These are phyloP conservation scores for Daldinia caldariorum DNA, from an alignment of 495 filamentous ascomycete genomes.

Conservation along the genomic window DNA sequence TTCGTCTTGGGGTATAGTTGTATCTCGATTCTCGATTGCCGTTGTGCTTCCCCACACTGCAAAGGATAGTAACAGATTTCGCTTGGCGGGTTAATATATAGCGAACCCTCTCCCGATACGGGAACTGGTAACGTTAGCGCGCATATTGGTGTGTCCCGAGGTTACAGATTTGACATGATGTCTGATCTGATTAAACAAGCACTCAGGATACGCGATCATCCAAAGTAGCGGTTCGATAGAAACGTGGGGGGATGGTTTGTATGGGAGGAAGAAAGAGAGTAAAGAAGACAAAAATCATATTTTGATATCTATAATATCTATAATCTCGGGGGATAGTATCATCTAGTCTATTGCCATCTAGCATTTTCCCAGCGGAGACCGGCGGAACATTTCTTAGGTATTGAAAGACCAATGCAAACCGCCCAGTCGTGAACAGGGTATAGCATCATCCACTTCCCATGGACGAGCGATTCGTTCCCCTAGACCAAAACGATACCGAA, in stretches of 20 bases:
- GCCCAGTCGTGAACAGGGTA: background rate
- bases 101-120: slow-evolving; percentile 19
- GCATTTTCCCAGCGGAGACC: slow-evolving; percentile 11
- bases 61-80: slow-evolving; percentile 12
- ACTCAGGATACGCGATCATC: background rate
- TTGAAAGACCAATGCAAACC: background rate
- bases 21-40: background rate
- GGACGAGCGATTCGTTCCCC: background rate
- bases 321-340: background rate
- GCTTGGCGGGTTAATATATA: slow-evolving; percentile 37
- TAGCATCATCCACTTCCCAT: background rate
- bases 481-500: slow-evolving; percentile 40
- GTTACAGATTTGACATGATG: too few relatives aligned
- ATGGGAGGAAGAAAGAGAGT: too few relatives aligned
- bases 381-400: slow-evolving; percentile 9
- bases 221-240: background rate
- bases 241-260: too few relatives aligned
- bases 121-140: background rate
- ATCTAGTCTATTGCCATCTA: background rate
- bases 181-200: background rate
- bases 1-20: slow-evolving; percentile 4
- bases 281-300: too few relatives aligned
- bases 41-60: background rate
- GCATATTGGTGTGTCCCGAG: background rate
- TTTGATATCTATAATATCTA: too few relatives aligned